These are phyloP conservation scores for Ambrosia artemisiifolia DNA, from an alignment of 129 eudicot species.

Conservation along the genomic window DNA sequence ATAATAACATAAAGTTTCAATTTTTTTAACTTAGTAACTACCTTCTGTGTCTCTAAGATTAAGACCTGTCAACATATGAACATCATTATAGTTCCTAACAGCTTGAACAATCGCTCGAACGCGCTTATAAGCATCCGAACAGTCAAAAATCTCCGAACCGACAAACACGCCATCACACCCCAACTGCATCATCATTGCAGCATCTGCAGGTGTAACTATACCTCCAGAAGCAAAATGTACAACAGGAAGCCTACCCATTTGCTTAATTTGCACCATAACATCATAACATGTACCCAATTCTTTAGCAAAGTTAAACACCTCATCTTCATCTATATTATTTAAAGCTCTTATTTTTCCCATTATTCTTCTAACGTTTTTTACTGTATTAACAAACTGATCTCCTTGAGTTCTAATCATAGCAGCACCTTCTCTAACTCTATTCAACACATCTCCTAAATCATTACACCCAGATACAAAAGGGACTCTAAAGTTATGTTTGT, in stretches of 20 bases:
- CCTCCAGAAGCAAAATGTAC: conserved; percentile 88
- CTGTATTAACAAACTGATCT: conserved; percentile 49
- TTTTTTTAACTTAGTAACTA: background rate
- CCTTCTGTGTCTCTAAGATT: conserved; percentile 13
- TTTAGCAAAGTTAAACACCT: conserved; percentile 55
- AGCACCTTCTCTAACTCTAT: conserved; percentile 70
- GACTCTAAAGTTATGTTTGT: conserved; percentile 57
- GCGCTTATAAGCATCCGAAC: conserved; percentile 44
- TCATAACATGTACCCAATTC: conserved; percentile 57
- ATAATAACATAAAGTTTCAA: background rate
- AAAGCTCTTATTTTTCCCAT: conserved; percentile 59
- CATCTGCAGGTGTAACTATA: conserved; percentile 65
- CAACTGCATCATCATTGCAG: conserved; percentile 69
- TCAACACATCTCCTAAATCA: conserved; percentile 65
- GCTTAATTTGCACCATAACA: conserved; percentile 64
- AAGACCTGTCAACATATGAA: conserved; percentile 43
- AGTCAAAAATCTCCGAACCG: conserved; percentile 52
- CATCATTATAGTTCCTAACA: conserved; percentile 67
- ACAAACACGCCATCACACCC: conserved; percentile 81
- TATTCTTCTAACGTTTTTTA: conserved; percentile 50
- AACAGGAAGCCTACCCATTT: conserved; percentile 72
- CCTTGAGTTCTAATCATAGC: conserved; percentile 74
- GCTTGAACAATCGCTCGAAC: conserved; percentile 67
- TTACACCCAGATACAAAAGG: conserved; percentile 63
- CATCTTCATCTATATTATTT: conserved; percentile 69